Evolutionary conservation across 306 rosid species (phyloP).

Genomic region (Sicyos edulis): DNA sequence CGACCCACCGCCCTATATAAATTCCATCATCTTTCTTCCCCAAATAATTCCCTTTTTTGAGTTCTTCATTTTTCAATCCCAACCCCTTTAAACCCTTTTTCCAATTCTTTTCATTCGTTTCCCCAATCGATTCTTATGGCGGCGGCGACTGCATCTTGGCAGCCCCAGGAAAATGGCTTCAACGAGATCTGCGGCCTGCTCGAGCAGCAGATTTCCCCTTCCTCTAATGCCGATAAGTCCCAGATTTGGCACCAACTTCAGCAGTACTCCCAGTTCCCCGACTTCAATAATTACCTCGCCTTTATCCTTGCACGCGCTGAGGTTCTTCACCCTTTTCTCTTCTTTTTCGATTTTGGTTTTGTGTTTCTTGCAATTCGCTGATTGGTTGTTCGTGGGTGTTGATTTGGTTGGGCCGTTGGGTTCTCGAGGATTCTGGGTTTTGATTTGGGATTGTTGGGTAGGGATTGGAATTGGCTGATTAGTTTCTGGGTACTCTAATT

Average conservation of each 20-base stretch:
- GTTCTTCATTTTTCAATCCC: neutral
- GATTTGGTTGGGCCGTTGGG: neutral
- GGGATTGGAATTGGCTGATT: conserved; percentile 1
- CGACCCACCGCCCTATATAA: no score
- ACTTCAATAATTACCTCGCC: conserved; percentile 88
- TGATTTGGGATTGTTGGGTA: neutral
- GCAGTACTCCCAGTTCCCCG: conserved; percentile 80
- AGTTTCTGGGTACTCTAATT: neutral
- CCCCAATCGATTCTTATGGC: conserved; percentile 27
- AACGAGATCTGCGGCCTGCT: conserved; percentile 85
- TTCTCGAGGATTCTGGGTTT: conserved; percentile 5
- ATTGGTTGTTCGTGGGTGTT: conserved; percentile 16
- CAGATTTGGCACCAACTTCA: conserved; percentile 98
- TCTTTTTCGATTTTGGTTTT: neutral
- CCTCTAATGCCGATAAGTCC: conserved; percentile 72
- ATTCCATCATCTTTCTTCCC: no score
- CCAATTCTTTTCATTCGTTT: neutral
- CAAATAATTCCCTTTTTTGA: no score
- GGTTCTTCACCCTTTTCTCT: conserved; percentile 32
- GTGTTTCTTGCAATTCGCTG: neutral
- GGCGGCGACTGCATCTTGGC: conserved; percentile 83
- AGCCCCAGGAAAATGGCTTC: conserved; percentile 85
- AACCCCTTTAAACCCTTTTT: neutral
- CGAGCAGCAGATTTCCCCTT: conserved; percentile 95
- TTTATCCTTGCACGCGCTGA: conserved; percentile 87